These are phyloP conservation scores for Nicotiana obtusifolia DNA, from an alignment of 257 asterid genomes.

Conservation along the genomic window DNA sequence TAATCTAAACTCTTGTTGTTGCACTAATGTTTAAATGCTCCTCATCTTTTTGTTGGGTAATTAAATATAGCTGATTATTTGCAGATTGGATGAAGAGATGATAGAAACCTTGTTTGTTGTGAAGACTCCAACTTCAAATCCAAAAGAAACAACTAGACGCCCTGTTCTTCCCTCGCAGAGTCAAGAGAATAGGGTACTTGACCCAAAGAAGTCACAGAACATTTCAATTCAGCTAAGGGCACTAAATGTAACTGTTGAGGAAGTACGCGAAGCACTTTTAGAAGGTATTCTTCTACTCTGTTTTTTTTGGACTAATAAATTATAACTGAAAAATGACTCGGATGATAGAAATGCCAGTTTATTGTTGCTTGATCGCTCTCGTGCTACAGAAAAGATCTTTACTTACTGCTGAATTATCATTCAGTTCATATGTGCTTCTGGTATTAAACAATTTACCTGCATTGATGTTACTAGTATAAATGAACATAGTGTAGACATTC, in stretches of 20 bases:
- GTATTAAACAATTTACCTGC: not conserved
- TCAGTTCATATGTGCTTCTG: not conserved
- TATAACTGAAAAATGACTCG: not conserved
- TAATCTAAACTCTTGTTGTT: slow-evolving; percentile 1
- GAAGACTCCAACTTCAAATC: slow-evolving; percentile 52
- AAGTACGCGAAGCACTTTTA: slow-evolving; percentile 85
- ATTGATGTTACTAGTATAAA: not conserved
- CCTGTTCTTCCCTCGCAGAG: slow-evolving; percentile 61
- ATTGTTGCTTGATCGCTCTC: not conserved
- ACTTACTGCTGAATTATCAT: not conserved
- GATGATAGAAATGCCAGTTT: not conserved
- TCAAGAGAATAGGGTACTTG: slow-evolving; percentile 69
- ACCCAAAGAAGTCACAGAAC: slow-evolving; percentile 91
- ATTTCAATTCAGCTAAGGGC: slow-evolving; percentile 86
- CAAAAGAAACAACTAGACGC: slow-evolving; percentile 48
- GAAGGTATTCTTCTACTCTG: slow-evolving; percentile 53
- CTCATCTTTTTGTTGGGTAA: not conserved
- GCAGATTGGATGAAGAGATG: slow-evolving; percentile 97
- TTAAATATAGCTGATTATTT: slow-evolving; percentile 4
- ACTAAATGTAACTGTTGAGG: slow-evolving; percentile 81
- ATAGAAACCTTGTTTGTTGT: slow-evolving; percentile 81
- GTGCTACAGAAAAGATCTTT: not conserved
- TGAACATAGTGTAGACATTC: not conserved
- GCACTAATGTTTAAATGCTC: not conserved
- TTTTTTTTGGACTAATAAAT: not conserved